phyloP scores from a whole-genome alignment of 1,284 basidiomycete genomes.

The Takashimella tepidaria region DNA sequence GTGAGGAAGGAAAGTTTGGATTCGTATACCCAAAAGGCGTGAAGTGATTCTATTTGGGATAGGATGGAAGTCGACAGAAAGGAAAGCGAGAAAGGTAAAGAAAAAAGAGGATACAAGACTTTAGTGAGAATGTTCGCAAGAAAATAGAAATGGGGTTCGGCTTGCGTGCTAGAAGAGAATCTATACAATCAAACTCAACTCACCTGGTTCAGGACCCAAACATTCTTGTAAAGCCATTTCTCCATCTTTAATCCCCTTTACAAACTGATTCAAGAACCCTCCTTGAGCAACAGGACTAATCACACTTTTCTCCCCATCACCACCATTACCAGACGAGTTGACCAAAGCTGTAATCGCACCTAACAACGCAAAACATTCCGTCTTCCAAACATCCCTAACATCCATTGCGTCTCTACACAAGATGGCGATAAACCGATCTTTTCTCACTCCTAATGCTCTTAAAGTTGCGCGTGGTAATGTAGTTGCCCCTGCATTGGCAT shows the following conservation, averaged over 20 bases:
- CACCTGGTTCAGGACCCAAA: conserved; percentile 82
- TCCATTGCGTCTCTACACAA: conserved; percentile 88
- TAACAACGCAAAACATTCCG: conserved; percentile 58
- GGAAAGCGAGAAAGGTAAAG: no score
- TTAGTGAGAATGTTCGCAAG: no score
- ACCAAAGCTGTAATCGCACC: conserved; percentile 55
- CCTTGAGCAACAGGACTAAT: conserved; percentile 59
- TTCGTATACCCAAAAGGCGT: conserved; percentile 91
- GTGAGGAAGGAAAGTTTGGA: conserved; percentile 85
- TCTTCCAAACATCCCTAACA: conserved; percentile 93
- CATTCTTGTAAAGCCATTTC: conserved; percentile 74
- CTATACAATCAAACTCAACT: conserved; percentile 36
- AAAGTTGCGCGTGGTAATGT: conserved; percentile 61
- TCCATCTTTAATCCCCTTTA: conserved; percentile 73
- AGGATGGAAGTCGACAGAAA: conserved; percentile 5
- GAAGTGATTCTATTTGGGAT: conserved; percentile 77
- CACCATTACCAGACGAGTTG: not conserved
- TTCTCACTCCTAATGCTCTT: conserved; percentile 52
- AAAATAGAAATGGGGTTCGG: no score
- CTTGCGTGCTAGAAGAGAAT: no score
- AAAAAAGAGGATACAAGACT: no score
- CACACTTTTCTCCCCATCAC: conserved; percentile 54
- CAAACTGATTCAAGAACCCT: conserved; percentile 78
- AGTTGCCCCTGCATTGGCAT: not conserved
- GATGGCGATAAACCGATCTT: conserved; percentile 69